phyloP scores from a whole-genome alignment of 495 filamentous ascomycete species.

The Pyrenopolyporus hunteri region DNA sequence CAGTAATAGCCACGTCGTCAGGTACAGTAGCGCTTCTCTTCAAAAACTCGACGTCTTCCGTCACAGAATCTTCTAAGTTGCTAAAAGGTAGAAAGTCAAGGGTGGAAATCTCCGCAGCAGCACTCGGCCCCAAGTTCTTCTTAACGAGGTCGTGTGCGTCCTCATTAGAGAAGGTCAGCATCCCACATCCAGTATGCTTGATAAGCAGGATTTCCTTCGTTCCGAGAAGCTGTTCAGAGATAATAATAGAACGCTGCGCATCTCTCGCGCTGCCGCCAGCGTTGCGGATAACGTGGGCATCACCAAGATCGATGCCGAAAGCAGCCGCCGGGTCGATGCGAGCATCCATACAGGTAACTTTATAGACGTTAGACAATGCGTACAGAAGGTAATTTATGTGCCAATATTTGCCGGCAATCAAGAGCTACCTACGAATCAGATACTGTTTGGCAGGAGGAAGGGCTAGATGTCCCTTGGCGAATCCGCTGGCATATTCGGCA shows the following conservation, averaged over 20 bases:
- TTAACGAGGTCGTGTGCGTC: conserved; percentile 63
- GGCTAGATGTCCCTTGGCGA: conserved; percentile 68
- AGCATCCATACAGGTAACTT: conserved; percentile 82
- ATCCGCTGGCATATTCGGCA: conserved; percentile 63
- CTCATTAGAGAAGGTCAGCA: conserved; percentile 78
- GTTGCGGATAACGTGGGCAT: conserved; percentile 86
- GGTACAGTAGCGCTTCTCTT: conserved; percentile 65
- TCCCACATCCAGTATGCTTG: conserved; percentile 83
- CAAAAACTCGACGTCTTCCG: conserved; percentile 69
- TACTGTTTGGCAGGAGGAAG: conserved; percentile 77
- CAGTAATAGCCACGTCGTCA: conserved; percentile 64
- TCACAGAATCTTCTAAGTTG: conserved; percentile 67
- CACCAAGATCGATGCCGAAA: conserved; percentile 75
- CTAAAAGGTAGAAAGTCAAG: conserved; percentile 69
- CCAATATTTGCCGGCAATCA: no score
- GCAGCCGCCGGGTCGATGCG: conserved; percentile 74
- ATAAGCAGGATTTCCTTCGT: conserved; percentile 77
- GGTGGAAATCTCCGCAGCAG: conserved; percentile 47
- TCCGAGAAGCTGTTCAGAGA: conserved; percentile 82
- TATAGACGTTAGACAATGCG: no score
- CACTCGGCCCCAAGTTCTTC: conserved; percentile 59
- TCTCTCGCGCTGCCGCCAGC: conserved; percentile 70
- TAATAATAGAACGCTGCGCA: conserved; percentile 74
- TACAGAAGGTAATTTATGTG: no score
- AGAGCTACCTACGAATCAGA: conserved; percentile 57